Evolutionary conservation across 495 filamentous ascomycete species (phyloP), one percentile per base, ranked within the genome.

Genomic region (Hypoxylon rickii): DNA sequence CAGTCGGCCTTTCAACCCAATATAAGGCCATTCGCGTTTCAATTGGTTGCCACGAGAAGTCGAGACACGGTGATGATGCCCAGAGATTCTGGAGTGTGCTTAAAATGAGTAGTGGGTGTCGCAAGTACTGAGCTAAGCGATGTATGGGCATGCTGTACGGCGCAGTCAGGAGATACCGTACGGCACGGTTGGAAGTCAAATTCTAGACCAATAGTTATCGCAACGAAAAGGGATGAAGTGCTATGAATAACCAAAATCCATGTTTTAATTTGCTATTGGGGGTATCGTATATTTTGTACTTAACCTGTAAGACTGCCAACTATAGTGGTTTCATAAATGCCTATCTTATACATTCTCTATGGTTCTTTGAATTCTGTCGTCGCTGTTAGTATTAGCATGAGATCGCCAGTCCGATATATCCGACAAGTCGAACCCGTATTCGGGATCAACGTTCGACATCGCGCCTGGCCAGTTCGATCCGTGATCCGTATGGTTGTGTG

Each of bases 361-460:
- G 43, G 46, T 48, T 17, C 42, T 34, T 7, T 50, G 51, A 19
- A 31, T 40, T 18, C 31, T 40, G 1, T 56, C 47, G n/a, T 51
- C 47, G 17, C 47, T 43, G n/a, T 24, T 10, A 29, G 4, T 29
- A n/a, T n/a, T 13, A 3, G 38, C 15, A 22, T 24, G 18, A 10
- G 16, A 22, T n/a, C 15, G 46, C 47, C 31, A 48, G 22, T 31
- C 39, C 21, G 59, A 47, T 3, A 42, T 19, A 40, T 53, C 48
- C 13, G 57, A 11, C 17, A 53, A 47, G 3, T 42, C 53, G 32
- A 52, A 57, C 32, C 49, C 52, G 21, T 57, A 47, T 19, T 62
- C 52, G 5, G 37, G 47, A 39, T 26, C 40, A 26, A 18, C 29
- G 31, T 39, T 48, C 15, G 56, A 34, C 4, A 43, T 52, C 43